Evolutionary conservation across 164 flowering plant genomes (phyloP), one percentile per base, ranked within the genome.

Genomic region (Tetracentron sinense): DNA sequence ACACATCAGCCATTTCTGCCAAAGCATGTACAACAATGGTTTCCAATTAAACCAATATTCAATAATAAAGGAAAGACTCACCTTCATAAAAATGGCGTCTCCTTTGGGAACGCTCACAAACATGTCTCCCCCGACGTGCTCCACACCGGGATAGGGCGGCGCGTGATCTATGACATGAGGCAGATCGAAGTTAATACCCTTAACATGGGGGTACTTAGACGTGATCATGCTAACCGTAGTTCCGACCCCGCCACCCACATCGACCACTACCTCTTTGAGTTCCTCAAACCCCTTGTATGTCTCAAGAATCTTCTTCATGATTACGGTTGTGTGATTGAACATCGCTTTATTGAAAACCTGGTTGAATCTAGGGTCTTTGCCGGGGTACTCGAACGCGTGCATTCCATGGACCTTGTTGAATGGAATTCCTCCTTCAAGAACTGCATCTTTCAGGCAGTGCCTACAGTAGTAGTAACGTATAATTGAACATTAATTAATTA

Each of bases 391-490:
- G 30, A 62, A 73, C 0, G 58, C 62, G 14, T 56, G 48, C 74
- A 59, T 67, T 58, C 82, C 82, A 42, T 80, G 48, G 2, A 70
- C 78, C 67, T 62, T 74, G 59, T 70, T 57, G 50, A 81, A 76
- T 3, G 82, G 77, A 28, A 65, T 65, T 25, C 79, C 82, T 0
- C 84, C 82, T 21, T 78, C 79, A 20, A 78, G 61, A 16, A 78
- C 65, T 78, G n/a, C n/a, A n/a, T n/a, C 79, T n/a, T 76, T 78
- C 42, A 81, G 35, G 54, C 76, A 63, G 44, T 56, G 42, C 82
- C 76, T 78, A 28, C 23, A n/a, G 10, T 19, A 6, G 5, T 0
- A n/a, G 7, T 0, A 49, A 17, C 5, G 7, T 49, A n/a, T 25
- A 0, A 56, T 0, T 2, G 23, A 56, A 17, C 6, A 33, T 33